A percentile compares a stretch with the other conserved stretches of the same genome.
Conservation (phyloP, 2,329 filamentous ascomycete species). For the Aspergillus hiratsukae region DNA sequence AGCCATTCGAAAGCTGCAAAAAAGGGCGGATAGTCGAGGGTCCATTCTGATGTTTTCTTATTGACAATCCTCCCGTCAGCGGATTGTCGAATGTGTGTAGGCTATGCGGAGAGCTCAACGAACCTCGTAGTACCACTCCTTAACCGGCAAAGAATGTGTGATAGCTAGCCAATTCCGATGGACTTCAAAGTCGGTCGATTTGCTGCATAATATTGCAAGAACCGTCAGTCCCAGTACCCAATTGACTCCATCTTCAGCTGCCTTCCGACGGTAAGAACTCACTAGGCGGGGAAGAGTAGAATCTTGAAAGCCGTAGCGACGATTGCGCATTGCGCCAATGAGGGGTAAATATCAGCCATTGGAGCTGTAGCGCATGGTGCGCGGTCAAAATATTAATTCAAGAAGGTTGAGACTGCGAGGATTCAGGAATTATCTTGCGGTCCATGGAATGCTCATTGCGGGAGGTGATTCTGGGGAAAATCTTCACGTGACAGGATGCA, state of each 20-base stretch:
- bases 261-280: conserved; percentile 38
- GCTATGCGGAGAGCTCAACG: conserved; percentile 7
- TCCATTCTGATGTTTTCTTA: conserved; percentile 95
- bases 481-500: not conserved
- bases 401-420: not conserved
- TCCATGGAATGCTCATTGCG: conserved; percentile 2
- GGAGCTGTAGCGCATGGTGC: conserved; percentile 22
- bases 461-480: not conserved
- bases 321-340: conserved; percentile 81
- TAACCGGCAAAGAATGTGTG: conserved; percentile 79
- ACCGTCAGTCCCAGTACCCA: not conserved
- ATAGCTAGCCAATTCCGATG: conserved; percentile 98
- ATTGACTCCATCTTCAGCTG: not conserved
- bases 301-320: conserved; percentile 86
- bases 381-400: conserved; percentile 2
- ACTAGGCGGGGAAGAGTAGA: conserved; percentile 92
- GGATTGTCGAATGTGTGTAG: not conserved
- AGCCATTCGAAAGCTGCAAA: conserved; percentile 97
- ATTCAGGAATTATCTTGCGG: not conserved
- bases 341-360: conserved; percentile 80
- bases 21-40: conserved; percentile 95
- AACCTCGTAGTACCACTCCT: conserved; percentile 91
- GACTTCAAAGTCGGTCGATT: conserved; percentile 98
- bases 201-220: conserved; percentile 53
- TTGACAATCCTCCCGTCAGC: conserved; percentile 4